Evolutionary conservation across 2,329 filamentous ascomycete genomes (phyloP).

Genomic region (Akanthomyces dipterigenus): DNA sequence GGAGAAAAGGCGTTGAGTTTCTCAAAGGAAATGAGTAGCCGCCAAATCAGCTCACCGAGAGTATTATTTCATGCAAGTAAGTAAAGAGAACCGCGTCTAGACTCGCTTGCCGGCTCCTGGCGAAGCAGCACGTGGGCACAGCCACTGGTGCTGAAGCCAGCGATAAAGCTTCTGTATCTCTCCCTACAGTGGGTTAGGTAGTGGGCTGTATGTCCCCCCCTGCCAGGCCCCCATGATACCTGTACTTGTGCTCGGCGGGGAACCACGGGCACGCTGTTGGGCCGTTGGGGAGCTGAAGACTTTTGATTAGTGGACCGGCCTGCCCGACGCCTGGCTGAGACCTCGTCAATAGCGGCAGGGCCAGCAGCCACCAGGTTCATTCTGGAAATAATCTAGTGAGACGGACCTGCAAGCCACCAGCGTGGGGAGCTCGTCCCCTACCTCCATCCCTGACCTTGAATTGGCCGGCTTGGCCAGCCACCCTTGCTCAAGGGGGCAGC

Average conservation of each 20-base stretch:
- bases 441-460: no score
- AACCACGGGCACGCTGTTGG: neutral
- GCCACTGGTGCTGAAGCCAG: neutral
- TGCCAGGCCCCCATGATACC: no score
- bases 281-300: no score
- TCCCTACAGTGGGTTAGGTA: neutral
- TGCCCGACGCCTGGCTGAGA: neutral
- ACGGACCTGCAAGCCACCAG: no score
- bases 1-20: neutral
- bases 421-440: no score
- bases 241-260: neutral
- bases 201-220: no score
- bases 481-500: no score
- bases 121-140: neutral
- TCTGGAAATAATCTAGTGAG: no score
- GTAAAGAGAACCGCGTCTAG: neutral
- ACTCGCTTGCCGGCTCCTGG: neutral
- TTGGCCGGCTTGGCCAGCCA: no score
- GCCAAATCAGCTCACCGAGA: neutral
- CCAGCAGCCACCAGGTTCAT: neutral
- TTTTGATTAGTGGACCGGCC: neutral
- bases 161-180: neutral
- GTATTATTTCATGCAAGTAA: neutral
- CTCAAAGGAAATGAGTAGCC: neutral
- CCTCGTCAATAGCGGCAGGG: neutral